Evolutionary conservation across 2,329 filamentous ascomycete genomes (phyloP), one percentile per base, ranked within the genome.

Genomic region (Sclerotinia trifoliorum): DNA sequence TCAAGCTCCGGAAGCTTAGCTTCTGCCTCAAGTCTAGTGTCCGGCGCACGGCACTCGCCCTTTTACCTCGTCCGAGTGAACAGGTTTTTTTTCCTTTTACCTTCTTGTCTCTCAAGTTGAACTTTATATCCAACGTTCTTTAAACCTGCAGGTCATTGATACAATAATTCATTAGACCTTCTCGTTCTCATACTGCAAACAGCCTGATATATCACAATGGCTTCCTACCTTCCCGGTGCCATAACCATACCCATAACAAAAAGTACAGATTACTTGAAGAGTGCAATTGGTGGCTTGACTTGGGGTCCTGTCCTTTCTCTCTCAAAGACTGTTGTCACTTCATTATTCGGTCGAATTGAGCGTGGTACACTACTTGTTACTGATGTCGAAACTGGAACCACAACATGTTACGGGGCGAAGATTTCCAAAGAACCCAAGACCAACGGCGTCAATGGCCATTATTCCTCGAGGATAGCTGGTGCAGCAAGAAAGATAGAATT

Each of bases 401-500:
- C 79, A 65, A 75, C 77, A 55, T 75, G 81, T 11, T 84, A 82
- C 70, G 83, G 84, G 1, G 78, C 85, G 74, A 79, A 83, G 74
- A 72, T 84, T 75, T 75, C 78, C 71, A 73, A 77, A 29, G 78
- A 79, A 46, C 69, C 75, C 13, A 77, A 77, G 56, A 73, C 74
- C 49, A 79, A 80, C 67, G 70, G 73, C 3, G 54, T 70, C 2
- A 71, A 73, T 65, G 72, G 72, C 0, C 51, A 64, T 21, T 32
- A 49, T 35, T 71, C 75, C 21, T 82, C 81, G 32, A 79, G 80
- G 48, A 82, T 71, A 68, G 79, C 75, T 17, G 75, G 74, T 65
- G 74, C 74, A 2, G 74, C 79, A 1, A 81, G 81, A 2, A 78
- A 79, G 6, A 82, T 86, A 4, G 84, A 88, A 72, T 78, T 92